Base-by-base conservation (phyloP, 2,329 filamentous ascomycete species). In the Arthrocladium fulminans region DNA sequence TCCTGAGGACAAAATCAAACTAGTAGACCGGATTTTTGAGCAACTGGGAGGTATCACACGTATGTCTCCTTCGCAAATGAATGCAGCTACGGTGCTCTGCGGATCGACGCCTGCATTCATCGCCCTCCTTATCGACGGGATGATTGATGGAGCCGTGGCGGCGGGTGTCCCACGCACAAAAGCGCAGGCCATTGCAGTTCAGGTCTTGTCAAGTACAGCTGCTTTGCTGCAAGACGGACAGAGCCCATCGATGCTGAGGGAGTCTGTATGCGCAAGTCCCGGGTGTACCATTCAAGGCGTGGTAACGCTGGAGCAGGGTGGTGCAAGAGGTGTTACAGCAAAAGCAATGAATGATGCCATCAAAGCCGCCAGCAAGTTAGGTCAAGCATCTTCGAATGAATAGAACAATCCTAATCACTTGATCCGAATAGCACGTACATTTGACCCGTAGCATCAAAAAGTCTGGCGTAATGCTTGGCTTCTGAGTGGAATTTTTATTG, bases 21-120 rank as follows among this genome's bases (percentile, higher is more conserved):
- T 76, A 9, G 65, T 74, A 1, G 64, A 63, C 8, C 75, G 73
- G 29, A 23, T 52, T 3, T 46, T 52, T 29, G 20, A 41, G 12
- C 24, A 43, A 19, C 71, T 75, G 10, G 73, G 73, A 24, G 63
- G 64, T 13, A 70, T 76, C 2, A 69, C 74, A 2, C 67, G 70
- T 15, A 66, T 82, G 1, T 71, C 75, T 1, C 65, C 76, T 0
- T 62, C 65, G 1, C 63, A 69, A 34, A 79, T 81, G 74, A 75
- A 80, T 57, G 76, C 70, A 2, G 67, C 66, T 32, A 81, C 77
- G 0, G 76, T 77, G 0, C 67, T 81, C 2, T 39, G 48, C 17
- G 80, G 74, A 2, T 38, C 50, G 5, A 25, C 40, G 3, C 50
- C 40, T 51, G 50, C 50, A 13, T 45, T 41, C 9, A 22, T 47